Evolutionary conservation across 2,329 filamentous ascomycete species (phyloP).

Genomic region (Botrytis fragariae): DNA sequence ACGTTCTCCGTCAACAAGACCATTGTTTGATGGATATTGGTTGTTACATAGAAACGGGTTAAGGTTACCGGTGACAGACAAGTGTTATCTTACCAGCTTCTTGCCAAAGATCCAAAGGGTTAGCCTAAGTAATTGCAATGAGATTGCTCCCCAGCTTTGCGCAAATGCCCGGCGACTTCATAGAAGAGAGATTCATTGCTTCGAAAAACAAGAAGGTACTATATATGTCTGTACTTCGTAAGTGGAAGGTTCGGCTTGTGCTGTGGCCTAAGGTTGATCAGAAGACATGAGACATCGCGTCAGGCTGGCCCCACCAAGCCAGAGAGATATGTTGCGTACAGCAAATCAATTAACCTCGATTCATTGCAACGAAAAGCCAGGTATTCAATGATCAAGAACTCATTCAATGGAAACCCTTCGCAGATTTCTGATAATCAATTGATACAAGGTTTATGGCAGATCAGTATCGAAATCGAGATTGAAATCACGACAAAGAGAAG

Average conservation of each 20-base stretch:
- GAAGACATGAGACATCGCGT: too few relatives aligned
- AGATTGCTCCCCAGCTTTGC: background rate
- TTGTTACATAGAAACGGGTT: too few relatives aligned
- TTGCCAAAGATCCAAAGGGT: background rate
- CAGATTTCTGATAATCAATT: background rate
- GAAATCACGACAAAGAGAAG: background rate
- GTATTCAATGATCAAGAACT: background rate
- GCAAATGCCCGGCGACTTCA: background rate
- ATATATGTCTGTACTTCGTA: background rate
- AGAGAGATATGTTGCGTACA: background rate
- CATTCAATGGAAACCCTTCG: background rate
- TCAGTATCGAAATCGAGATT: background rate
- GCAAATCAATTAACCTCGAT: background rate
- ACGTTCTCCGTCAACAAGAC: too few relatives aligned
- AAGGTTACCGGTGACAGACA: too few relatives aligned
- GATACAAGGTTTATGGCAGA: background rate
- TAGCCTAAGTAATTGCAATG: background rate
- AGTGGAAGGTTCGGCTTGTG: background rate
- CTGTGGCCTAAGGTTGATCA: background rate
- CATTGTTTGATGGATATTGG: too few relatives aligned
- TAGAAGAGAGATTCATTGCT: background rate
- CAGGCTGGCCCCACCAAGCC: background rate
- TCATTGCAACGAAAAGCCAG: background rate
- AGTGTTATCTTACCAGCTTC: background rate
- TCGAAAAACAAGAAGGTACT: background rate